Evolutionary conservation across 148 eudicot genomes (phyloP).

Genomic region (Cornus suecica): DNA sequence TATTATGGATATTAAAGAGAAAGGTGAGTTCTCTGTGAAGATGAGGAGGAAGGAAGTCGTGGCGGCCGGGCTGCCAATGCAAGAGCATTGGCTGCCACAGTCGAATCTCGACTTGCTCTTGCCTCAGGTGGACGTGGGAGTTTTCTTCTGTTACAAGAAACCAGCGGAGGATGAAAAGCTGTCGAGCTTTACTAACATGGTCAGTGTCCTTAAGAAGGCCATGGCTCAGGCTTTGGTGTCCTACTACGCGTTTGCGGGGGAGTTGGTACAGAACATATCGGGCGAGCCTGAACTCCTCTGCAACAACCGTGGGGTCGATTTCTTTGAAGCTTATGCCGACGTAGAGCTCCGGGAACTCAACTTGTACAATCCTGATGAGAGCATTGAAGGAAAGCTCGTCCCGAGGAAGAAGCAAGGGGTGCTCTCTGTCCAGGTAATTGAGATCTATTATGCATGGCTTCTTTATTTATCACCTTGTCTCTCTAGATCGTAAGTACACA

Average conservation of each 20-base stretch:
- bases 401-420: constrained; percentile 44
- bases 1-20: not conserved
- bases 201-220: constrained; percentile 37
- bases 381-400: constrained; percentile 48
- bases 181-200: constrained; percentile 14
- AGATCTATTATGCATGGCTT: not conserved
- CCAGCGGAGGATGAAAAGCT: not conserved
- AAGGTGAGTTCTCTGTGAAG: constrained; percentile 22
- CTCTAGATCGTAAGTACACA: too few species aligned
- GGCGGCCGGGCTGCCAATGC: constrained; percentile 38
- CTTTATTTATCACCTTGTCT: not conserved
- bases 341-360: constrained; percentile 31
- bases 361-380: constrained; percentile 37
- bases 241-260: constrained; percentile 49
- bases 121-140: constrained; percentile 47
- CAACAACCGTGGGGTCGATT: constrained; percentile 62
- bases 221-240: constrained; percentile 41
- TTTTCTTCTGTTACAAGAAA: constrained; percentile 55
- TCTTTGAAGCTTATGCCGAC: constrained; percentile 45
- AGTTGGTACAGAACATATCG: constrained; percentile 28
- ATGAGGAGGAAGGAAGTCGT: constrained; percentile 22
- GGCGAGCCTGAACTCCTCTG: constrained; percentile 64
- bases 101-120: constrained; percentile 58
- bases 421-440: constrained; percentile 51
- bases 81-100: constrained; percentile 44